A percentile compares a stretch with the other conserved stretches of the same genome.
Conservation (phyloP, 345 rosid species). For the Eucalyptus lansdowneana region DNA sequence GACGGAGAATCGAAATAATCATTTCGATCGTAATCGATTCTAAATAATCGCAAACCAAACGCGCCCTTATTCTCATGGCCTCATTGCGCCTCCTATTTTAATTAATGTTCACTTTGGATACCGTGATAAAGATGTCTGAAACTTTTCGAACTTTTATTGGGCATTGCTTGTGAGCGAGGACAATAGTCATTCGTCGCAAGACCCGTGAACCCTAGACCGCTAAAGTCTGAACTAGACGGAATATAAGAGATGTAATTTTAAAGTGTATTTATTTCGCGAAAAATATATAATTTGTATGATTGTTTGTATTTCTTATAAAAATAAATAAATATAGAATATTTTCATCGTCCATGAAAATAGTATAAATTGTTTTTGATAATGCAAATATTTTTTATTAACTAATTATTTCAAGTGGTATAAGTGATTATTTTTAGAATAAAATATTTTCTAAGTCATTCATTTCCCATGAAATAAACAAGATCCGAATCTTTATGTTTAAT, state of each 20-base stretch:
- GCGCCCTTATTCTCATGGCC: too few species aligned
- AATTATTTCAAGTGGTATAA: not conserved
- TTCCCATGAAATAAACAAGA: not conserved
- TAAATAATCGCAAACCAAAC: too few species aligned
- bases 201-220: rapidly evolving
- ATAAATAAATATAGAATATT: too few species aligned
- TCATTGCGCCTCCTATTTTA: too few species aligned
- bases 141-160: too few species aligned
- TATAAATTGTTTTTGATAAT: not conserved
- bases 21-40: too few species aligned
- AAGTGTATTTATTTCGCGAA: not conserved
- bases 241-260: not conserved
- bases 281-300: not conserved
- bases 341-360: not conserved
- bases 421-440: not conserved
- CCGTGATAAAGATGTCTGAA: not conserved
- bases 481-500: not conserved
- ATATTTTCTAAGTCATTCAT: not conserved
- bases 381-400: not conserved
- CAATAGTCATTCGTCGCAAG: not conserved
- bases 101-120: too few species aligned
- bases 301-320: not conserved
- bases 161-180: not conserved
- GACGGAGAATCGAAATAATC: too few species aligned
- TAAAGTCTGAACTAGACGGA: not conserved